Conservation (phyloP, 352 stramenopile species). For the Phytophthora tentaculata region DNA sequence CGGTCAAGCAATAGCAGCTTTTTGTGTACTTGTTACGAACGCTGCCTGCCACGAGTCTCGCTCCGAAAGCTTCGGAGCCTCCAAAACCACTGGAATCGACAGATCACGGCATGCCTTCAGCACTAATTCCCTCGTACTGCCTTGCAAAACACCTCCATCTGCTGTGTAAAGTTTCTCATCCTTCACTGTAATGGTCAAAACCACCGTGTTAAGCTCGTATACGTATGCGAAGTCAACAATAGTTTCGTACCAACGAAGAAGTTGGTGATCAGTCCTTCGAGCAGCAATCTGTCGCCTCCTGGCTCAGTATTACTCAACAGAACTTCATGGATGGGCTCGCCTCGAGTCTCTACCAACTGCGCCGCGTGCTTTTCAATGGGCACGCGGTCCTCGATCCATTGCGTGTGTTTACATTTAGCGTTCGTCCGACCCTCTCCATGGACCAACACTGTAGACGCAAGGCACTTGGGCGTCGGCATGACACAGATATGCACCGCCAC, state of each 20-base stretch:
- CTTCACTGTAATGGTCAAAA: conserved; percentile 41
- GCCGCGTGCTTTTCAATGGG: conserved; percentile 49
- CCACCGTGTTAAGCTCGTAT: conserved; percentile 5
- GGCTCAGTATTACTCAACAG: conserved; percentile 44
- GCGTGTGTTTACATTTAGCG: conserved; percentile 68
- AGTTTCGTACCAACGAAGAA: conserved; percentile 70
- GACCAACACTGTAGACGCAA: conserved; percentile 55
- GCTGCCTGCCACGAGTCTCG: conserved; percentile 59
- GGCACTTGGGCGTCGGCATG: conserved; percentile 55
- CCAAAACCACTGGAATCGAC: conserved; percentile 59
- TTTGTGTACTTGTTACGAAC: conserved; percentile 72
- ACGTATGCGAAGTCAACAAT: neutral
- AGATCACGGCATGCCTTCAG: conserved; percentile 63
- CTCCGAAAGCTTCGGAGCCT: conserved; percentile 62
- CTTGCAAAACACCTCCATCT: too few relatives aligned
- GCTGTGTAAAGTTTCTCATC: conserved; percentile 53
- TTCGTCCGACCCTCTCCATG: conserved; percentile 52
- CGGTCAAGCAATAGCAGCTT: neutral
- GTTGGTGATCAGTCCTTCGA: conserved; percentile 84
- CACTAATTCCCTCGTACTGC: conserved; percentile 71
- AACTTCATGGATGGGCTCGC: conserved; percentile 57
- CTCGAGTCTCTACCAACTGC: conserved; percentile 25
- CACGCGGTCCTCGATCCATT: conserved; percentile 68
- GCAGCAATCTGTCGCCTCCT: conserved; percentile 41
- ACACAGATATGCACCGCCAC: conserved; percentile 60